Evolutionary conservation across 106 monocot genomes (phyloP).

Genomic region (Dioscorea dumetorum): DNA sequence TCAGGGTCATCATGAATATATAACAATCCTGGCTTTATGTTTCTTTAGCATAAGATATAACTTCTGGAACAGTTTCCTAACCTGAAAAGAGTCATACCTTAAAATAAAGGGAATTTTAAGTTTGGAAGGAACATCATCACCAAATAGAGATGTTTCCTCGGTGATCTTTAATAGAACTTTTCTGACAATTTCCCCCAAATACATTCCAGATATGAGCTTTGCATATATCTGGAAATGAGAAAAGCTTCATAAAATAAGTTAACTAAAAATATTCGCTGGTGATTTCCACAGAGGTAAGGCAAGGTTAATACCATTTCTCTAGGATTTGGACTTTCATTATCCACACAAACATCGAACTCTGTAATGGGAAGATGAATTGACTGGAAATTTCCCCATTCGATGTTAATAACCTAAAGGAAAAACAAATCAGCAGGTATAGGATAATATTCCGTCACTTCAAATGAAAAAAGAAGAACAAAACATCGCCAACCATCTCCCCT

Average conservation of each 20-base stretch:
- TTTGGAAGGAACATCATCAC: conserved; percentile 28
- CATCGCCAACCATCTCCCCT: conserved; percentile 26
- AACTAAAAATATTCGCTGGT: background rate
- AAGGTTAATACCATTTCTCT: conserved; percentile 23
- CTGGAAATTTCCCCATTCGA: conserved; percentile 49
- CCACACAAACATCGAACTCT: conserved; percentile 34
- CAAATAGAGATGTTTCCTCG: conserved; percentile 29
- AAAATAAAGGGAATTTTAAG: conserved; percentile 20
- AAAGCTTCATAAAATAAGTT: background rate
- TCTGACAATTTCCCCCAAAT: conserved; percentile 47
- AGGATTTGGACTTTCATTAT: conserved; percentile 43
- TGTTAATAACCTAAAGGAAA: conserved; percentile 36
- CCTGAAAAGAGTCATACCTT: conserved; percentile 8
- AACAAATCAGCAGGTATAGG: background rate
- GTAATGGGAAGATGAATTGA: conserved; percentile 41
- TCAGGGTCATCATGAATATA: too few relatives aligned
- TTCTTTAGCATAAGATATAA: too few relatives aligned
- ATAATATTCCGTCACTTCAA: background rate
- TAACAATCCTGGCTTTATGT: too few relatives aligned
- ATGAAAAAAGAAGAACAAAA: background rate
- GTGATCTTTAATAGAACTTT: conserved; percentile 30
- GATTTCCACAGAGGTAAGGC: background rate
- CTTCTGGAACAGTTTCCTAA: background rate
- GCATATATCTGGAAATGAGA: conserved; percentile 22
- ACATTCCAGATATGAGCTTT: conserved; percentile 35